Percentiles rank a stretch among this genome's conserved stretches.
Conservation (phyloP, 169 alveolate genomes). For the Eimeria maxima region DNA sequence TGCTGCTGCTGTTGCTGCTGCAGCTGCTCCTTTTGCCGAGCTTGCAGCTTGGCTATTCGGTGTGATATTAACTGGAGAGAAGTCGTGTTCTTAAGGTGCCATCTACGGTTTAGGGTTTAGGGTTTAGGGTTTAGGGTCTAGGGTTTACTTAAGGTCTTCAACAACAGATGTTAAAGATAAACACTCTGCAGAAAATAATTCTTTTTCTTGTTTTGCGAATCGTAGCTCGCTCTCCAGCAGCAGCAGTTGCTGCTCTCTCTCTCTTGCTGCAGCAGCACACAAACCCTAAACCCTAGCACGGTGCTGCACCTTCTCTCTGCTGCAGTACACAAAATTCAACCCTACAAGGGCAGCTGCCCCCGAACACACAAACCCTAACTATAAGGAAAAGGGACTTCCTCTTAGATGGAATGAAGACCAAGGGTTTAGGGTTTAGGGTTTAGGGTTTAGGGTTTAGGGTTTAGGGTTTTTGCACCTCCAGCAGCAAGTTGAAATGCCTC, state of each 20-base stretch:
- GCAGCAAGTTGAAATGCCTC: conserved; percentile 27
- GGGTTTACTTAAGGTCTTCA: conserved; percentile 28
- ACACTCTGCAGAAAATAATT: not conserved
- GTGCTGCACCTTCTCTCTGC: not conserved
- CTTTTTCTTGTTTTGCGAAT: not conserved
- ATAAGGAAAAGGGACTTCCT: no score
- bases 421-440: conserved; percentile 44
- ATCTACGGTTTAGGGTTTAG: not conserved
- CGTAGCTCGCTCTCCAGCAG: conserved; percentile 15
- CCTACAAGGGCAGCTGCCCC: no score
- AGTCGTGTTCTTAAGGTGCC: not conserved
- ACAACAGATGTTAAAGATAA: not conserved
- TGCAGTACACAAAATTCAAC: not conserved
- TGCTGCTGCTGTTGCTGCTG: no score
- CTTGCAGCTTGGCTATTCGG: not conserved
- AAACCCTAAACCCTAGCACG: conserved; percentile 15
- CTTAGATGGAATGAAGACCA: not conserved
- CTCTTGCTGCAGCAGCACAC: conserved; percentile 25
- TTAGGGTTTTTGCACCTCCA: no score
- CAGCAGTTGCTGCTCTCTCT: conserved; percentile 65
- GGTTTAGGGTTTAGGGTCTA: conserved; percentile 26
- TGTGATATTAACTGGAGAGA: not conserved
- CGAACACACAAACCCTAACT: no score
- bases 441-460: conserved; percentile 54
- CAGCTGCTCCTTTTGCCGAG: not conserved